phyloP scores from a whole-genome alignment of 1,284 basidiomycete genomes.

The Psilocybe mexicana region DNA sequence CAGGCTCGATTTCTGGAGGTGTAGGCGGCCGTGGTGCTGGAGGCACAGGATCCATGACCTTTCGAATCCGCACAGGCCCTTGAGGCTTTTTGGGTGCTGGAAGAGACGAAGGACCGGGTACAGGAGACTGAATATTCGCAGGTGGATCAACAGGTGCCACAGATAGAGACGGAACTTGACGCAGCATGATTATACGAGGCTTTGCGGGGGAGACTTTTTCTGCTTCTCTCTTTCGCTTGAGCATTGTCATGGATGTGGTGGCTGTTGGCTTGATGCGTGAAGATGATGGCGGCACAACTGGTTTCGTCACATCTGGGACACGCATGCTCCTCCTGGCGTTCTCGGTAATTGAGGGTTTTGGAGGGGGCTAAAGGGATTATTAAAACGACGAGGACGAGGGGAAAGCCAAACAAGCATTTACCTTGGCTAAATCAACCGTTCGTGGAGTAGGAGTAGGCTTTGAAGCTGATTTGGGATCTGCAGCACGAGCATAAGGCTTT shows the following conservation, averaged over 20 bases:
- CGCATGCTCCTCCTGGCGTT: conserved; percentile 8
- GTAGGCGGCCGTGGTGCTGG: neutral
- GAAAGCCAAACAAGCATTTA: neutral
- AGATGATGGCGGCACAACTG: conserved; percentile 13
- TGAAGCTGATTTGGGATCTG: conserved; percentile 17
- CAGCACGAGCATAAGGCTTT: conserved; percentile 63
- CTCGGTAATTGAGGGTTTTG: conserved; percentile 8
- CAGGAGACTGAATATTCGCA: conserved; percentile 14
- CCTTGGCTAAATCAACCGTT: conserved; percentile 21
- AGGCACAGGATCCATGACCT: conserved; percentile 17
- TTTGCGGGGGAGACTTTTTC: conserved; percentile 29
- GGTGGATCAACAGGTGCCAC: conserved; percentile 12
- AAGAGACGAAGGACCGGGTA: neutral
- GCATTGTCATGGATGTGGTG: conserved; percentile 19
- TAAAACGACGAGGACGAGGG: neutral
- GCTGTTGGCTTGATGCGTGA: conserved; percentile 16
- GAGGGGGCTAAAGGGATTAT: conserved; percentile 9
- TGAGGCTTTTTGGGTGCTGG: conserved; percentile 12
- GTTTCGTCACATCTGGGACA: conserved; percentile 4
- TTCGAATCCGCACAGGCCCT: conserved; percentile 18
- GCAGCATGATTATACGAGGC: conserved; percentile 29
- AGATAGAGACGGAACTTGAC: conserved; percentile 29
- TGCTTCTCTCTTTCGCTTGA: conserved; percentile 41
- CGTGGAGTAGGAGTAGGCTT: conserved; percentile 17
- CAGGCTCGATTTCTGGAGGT: neutral